Conservation (phyloP, 495 filamentous ascomycete genomes). For the Trichocladium uniseriatum region DNA sequence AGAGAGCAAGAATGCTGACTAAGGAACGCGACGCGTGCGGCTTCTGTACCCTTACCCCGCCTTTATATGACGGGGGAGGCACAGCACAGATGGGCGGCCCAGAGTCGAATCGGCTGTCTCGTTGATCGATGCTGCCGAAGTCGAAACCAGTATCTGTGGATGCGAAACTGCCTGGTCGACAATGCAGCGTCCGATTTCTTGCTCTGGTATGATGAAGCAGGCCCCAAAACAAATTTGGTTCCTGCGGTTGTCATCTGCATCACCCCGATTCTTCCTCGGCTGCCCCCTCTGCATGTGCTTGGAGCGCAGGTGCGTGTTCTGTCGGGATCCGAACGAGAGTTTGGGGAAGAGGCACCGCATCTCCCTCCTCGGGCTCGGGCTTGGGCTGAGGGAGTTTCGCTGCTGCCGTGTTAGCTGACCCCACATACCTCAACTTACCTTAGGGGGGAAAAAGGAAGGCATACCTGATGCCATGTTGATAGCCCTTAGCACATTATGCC, state of each 20-base stretch:
- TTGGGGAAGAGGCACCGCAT: slow-evolving; percentile 54
- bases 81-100: no score
- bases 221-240: not conserved
- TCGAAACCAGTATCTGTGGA: no score
- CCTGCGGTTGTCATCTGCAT: not conserved
- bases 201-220: not conserved
- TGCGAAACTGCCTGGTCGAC: no score
- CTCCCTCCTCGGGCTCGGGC: slow-evolving; percentile 22
- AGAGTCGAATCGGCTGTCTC: no score
- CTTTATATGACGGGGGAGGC: not conserved
- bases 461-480: slow-evolving; percentile 94
- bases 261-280: slow-evolving; percentile 29
- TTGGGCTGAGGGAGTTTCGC: slow-evolving; percentile 41
- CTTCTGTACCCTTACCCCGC: not conserved
- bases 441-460: slow-evolving; percentile 26
- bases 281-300: slow-evolving; percentile 39
- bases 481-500: slow-evolving; percentile 87
- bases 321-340: slow-evolving; percentile 75
- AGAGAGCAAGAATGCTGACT: slow-evolving; percentile 13
- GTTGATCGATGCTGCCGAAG: not conserved
- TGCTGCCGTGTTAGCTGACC: slow-evolving; percentile 48
- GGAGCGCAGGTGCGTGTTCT: slow-evolving; percentile 50
- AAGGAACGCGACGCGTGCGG: slow-evolving; percentile 25
- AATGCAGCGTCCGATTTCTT: not conserved
- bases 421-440: not conserved